Percentiles rank a stretch among this genome's conserved stretches.
Conservation (phyloP, 2,329 filamentous ascomycete species). For the Acarospora socialis region DNA sequence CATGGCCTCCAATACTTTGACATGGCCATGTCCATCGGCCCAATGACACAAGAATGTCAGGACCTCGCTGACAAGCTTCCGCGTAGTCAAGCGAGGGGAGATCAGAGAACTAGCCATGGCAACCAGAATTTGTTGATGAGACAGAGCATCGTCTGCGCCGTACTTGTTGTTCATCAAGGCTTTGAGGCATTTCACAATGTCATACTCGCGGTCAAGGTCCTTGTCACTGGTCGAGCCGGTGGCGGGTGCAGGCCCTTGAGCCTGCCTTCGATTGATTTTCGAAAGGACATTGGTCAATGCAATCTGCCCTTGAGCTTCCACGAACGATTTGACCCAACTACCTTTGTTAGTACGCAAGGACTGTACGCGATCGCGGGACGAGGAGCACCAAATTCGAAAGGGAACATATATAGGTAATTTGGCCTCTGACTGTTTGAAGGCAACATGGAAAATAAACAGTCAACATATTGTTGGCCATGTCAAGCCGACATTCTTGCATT, state of each 20-base stretch:
- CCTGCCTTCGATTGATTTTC: constrained; percentile 83
- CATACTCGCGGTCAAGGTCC: constrained; percentile 82
- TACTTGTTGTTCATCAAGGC: constrained; percentile 99
- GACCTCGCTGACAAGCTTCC: constrained; percentile 91
- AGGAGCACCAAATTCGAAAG: no score
- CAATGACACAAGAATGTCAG: constrained; percentile 93
- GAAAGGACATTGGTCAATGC: constrained; percentile 85
- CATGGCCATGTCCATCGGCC: constrained; percentile 74
- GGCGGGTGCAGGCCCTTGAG: constrained; percentile 53
- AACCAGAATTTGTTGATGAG: constrained; percentile 79
- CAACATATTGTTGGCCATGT: no score
- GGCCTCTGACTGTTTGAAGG: no score
- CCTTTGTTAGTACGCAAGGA: constrained; percentile 7
- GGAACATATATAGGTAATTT: no score
- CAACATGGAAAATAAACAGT: no score
- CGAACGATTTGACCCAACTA: constrained; percentile 86
- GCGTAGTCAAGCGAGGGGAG: constrained; percentile 75
- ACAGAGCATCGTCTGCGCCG: constrained; percentile 85
- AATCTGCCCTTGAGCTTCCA: constrained; percentile 93
- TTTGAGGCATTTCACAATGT: constrained; percentile 95
- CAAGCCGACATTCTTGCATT: no score
- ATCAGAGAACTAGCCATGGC: constrained; percentile 76
- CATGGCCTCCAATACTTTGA: constrained; percentile 86
- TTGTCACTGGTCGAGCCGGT: constrained; percentile 50
- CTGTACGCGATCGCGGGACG: not conserved